These are phyloP conservation scores for Yamadazyma buinensis DNA, from an alignment of 1,139 yeast species.

Conservation along the genomic window DNA sequence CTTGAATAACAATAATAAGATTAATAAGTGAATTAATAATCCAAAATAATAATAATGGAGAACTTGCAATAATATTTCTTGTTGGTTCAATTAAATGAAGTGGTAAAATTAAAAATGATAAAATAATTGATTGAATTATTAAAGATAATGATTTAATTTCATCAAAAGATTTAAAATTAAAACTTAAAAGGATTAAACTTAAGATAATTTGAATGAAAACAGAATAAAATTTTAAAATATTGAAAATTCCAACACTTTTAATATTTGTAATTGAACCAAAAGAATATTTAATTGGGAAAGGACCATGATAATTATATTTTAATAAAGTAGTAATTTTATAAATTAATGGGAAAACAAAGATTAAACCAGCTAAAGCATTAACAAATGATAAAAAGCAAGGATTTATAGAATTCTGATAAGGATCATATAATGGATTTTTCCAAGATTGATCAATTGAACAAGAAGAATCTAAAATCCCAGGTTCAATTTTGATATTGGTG, in stretches of 20 bases:
- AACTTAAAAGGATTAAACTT: conserved; percentile 13
- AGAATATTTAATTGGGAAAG: conserved; percentile 23
- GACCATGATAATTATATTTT: conserved; percentile 23
- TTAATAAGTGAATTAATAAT: conserved; percentile 16
- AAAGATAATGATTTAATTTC: conserved; percentile 10
- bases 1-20: conserved; percentile 24
- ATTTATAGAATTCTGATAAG: conserved; percentile 25
- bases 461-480: conserved; percentile 1
- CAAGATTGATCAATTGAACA: conserved; percentile 9
- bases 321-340: conserved; percentile 18
- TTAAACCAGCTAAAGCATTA: conserved; percentile 6
- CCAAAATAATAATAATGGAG: conserved; percentile 32
- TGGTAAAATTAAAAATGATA: conserved; percentile 18
- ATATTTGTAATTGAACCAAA: conserved; percentile 26
- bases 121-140: conserved; percentile 11
- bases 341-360: conserved; percentile 9
- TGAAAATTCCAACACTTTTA: conserved; percentile 26
- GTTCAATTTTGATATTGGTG: conserved; percentile 2
- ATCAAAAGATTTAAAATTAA: conserved; percentile 10
- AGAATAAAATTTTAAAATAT: conserved; percentile 21
- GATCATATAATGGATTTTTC: conserved; percentile 22
- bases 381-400: conserved; percentile 30
- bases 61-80: conserved; percentile 24
- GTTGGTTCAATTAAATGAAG: conserved; percentile 32
- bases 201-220: conserved; percentile 21